phyloP scores from a whole-genome alignment of 2,329 filamentous ascomycete genomes.

The Hymenoscyphus occultus region DNA sequence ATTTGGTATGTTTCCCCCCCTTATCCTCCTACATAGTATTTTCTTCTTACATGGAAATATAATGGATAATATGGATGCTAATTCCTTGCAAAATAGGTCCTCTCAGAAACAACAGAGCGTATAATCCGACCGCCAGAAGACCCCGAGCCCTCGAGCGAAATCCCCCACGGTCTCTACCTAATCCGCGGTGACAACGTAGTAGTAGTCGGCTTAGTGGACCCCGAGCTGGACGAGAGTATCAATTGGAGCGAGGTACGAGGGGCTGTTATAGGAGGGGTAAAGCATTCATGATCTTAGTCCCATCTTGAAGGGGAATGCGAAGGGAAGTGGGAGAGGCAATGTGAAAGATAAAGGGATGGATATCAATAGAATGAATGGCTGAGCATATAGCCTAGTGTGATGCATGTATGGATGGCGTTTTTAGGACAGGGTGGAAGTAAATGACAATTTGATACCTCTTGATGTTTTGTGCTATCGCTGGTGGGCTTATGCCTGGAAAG shows the following conservation, averaged over 20 bases:
- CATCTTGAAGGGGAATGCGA: background rate
- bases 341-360: background rate
- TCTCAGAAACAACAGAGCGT: slow-evolving; percentile 80
- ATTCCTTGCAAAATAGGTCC: slow-evolving; percentile 52
- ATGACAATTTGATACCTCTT: slow-evolving; percentile 4
- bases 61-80: background rate
- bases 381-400: slow-evolving; percentile 13
- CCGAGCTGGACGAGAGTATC: slow-evolving; percentile 83
- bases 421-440: slow-evolving; percentile 13
- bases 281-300: slow-evolving; percentile 54
- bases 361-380: slow-evolving; percentile 6
- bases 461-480: background rate
- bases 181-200: slow-evolving; percentile 94
- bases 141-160: slow-evolving; percentile 73
- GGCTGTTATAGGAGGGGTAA: slow-evolving; percentile 77
- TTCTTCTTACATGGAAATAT: too few relatives aligned
- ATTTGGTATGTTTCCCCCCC: slow-evolving; percentile 56
- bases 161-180: slow-evolving; percentile 84
- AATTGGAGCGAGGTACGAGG: slow-evolving; percentile 91
- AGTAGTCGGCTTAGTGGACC: slow-evolving; percentile 84
- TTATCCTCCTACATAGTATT: too few relatives aligned
- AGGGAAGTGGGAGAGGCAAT: background rate
- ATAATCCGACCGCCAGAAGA: slow-evolving; percentile 86
- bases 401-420: slow-evolving; percentile 38
- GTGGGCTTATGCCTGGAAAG: background rate